phyloP scores from a whole-genome alignment of 768 basidiomycete genomes.

The Suillus clintonianus region DNA sequence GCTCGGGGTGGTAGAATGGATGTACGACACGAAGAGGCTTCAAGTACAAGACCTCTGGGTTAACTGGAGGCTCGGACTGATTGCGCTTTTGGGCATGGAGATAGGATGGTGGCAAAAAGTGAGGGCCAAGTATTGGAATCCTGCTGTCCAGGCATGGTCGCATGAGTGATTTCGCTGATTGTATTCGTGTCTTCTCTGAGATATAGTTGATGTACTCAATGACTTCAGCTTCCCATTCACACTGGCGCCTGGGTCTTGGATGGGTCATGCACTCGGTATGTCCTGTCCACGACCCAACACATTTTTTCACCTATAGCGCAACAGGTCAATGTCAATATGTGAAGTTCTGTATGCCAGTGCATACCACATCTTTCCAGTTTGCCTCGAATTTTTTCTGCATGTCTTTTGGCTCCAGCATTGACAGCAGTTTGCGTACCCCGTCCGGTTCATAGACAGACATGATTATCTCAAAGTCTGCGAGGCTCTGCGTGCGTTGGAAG shows the following conservation, averaged over 20 bases:
- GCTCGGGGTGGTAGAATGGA: too few species aligned
- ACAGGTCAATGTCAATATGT: too few species aligned
- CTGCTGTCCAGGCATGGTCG: too few species aligned
- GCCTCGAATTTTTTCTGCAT: not conserved
- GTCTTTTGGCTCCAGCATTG: not conserved
- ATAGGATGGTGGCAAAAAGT: conserved; percentile 21
- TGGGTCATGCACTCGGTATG: not conserved
- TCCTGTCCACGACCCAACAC: not conserved
- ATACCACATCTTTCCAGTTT: not conserved
- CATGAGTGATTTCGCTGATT: too few species aligned
- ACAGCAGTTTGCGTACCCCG: not conserved
- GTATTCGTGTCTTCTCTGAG: too few species aligned
- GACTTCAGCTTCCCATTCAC: conserved; percentile 22
- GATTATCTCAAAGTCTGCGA: too few species aligned
- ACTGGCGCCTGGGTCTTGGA: conserved; percentile 8
- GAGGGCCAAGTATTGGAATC: too few species aligned
- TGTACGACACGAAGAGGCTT: conserved; percentile 7
- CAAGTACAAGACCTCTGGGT: not conserved
- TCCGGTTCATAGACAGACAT: too few species aligned
- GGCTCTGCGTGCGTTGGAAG: too few species aligned
- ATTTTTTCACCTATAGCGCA: conserved; percentile 3
- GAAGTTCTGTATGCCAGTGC: too few species aligned
- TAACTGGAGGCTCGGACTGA: not conserved
- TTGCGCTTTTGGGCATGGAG: conserved; percentile 8
- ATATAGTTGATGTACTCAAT: too few species aligned